These are phyloP conservation scores for Fulvia fulva DNA, from an alignment of 2,329 filamentous ascomycete species.

Conservation along the genomic window DNA sequence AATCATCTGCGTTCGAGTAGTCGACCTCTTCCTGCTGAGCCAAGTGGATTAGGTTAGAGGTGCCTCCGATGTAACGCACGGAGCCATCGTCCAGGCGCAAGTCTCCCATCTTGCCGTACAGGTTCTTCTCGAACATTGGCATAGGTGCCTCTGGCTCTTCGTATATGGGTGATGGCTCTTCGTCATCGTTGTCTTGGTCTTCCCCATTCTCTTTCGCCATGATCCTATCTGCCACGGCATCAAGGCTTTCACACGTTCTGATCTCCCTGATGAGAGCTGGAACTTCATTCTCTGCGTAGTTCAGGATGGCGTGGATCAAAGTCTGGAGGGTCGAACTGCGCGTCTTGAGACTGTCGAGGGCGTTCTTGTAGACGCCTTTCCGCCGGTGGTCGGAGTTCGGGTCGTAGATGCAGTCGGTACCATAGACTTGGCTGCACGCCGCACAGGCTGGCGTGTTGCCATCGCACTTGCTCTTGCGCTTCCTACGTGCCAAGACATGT, in stretches of 20 bases:
- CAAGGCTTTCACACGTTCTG: conserved; percentile 73
- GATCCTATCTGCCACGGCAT: conserved; percentile 60
- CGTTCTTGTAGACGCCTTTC: conserved; percentile 95
- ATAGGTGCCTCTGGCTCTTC: conserved; percentile 36
- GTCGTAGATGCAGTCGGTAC: conserved; percentile 85
- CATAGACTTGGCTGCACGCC: neutral
- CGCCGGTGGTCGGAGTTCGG: conserved; percentile 93
- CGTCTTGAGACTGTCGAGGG: conserved; percentile 82
- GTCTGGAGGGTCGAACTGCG: conserved; percentile 83
- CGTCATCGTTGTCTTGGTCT: conserved; percentile 43
- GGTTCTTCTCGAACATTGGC: conserved; percentile 65
- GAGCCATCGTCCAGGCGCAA: conserved; percentile 81
- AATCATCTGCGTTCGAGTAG: conserved; percentile 38
- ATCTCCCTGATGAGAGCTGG: conserved; percentile 78
- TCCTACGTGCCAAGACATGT: conserved; percentile 20
- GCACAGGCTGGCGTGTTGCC: conserved; percentile 65
- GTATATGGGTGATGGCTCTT: conserved; percentile 29
- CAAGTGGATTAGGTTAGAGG: conserved; percentile 85
- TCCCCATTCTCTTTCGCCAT: conserved; percentile 50
- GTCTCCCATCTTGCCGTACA: conserved; percentile 91
- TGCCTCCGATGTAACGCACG: conserved; percentile 87
- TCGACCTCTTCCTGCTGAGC: conserved; percentile 46
- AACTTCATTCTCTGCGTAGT: conserved; percentile 84
- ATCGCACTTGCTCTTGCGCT: conserved; percentile 61
- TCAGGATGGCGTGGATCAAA: conserved; percentile 88